Base-by-base conservation (phyloP, 1,284 basidiomycete species). In the Cutaneotrichosporon curvatum region DNA sequence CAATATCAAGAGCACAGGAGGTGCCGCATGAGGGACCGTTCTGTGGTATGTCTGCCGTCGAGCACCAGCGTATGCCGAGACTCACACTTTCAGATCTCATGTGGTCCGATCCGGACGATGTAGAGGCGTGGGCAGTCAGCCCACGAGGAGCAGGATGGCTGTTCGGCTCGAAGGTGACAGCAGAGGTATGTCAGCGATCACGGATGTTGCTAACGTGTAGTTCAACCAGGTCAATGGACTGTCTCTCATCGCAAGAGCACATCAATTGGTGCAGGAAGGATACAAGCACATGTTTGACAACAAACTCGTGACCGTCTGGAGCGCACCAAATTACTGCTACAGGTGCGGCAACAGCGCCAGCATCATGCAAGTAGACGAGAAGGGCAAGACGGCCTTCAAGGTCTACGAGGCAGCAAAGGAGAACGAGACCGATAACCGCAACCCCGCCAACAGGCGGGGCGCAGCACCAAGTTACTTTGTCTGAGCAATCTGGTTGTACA, bases 211-310 rank as follows among this genome's bases (percentile, higher is more conserved):
- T 37, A 8, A 22, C 16, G 16, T 23, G 21, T 40, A 90, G 85
- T 96, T 96, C 76, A 94, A 90, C 60, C 87, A 94, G 65, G 81
- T 90, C 56, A 96, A 95, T 67, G 78, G 78, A 18, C 76, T 95
- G 4, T 75, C 73, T 2, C 79, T 95, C 22, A 91, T 95, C 58
- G 91, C 90, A 3, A 81, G 91, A 30, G 91, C 91, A 0, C 91
- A 95, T 67, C 91, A 95, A 65, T 81, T 96, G 9, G 91, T 95
- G 1, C 89, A 95, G 70, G 94, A 97, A 72, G 94, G 94, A 0
- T 95, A 85, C 77, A 97, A 97, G 72, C 85, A 92, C 71, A 95
- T 97, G 90, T 97, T 97, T 61, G 87, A 95, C 66, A 81, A 86
- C 52, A 77, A 82, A 47, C 83, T 98, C 30, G 94, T 97, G 1